These are phyloP conservation scores for Pelargonium myrrhifolium DNA, from an alignment of 441 rosid genomes.

Conservation along the genomic window DNA sequence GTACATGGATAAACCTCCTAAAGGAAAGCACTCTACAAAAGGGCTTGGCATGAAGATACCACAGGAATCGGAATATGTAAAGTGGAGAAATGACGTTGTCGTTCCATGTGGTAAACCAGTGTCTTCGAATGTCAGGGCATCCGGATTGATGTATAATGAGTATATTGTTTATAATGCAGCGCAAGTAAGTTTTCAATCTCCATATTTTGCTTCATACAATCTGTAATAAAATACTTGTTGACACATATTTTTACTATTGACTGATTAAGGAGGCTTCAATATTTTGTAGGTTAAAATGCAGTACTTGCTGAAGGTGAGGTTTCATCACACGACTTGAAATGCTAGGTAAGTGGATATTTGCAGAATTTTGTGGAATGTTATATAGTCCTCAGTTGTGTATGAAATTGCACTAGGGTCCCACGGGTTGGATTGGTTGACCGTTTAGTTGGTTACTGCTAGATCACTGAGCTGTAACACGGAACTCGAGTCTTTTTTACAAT, in stretches of 20 bases:
- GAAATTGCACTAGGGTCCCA: background rate
- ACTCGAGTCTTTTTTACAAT: too few species aligned
- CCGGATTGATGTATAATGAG: conserved; percentile 92
- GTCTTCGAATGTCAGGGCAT: conserved; percentile 53
- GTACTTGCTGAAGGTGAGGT: conserved; percentile 88
- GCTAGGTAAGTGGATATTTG: conserved; percentile 1
- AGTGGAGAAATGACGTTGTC: conserved; percentile 77
- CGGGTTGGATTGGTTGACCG: background rate
- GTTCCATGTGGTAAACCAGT: conserved; percentile 96
- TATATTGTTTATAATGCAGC: conserved; percentile 79
- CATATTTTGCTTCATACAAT: background rate
- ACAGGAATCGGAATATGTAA: conserved; percentile 53
- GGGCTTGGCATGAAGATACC: conserved; percentile 91
- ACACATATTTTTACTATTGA: background rate
- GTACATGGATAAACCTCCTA: conserved; percentile 82
- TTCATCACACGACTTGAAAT: conserved; percentile 72
- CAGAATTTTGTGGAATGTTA: conserved; percentile 6
- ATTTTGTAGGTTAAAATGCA: conserved; percentile 81
- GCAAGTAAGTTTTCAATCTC: conserved; percentile 49
- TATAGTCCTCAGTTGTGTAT: too few species aligned
- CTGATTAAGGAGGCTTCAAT: conserved; percentile 9
- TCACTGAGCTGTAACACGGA: too few species aligned
- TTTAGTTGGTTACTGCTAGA: background rate
- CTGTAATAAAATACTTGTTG: background rate
- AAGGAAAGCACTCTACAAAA: conserved; percentile 89